These are phyloP conservation scores for Cephaloascus fragrans DNA, from an alignment of 805 yeast genomes.

Conservation along the genomic window DNA sequence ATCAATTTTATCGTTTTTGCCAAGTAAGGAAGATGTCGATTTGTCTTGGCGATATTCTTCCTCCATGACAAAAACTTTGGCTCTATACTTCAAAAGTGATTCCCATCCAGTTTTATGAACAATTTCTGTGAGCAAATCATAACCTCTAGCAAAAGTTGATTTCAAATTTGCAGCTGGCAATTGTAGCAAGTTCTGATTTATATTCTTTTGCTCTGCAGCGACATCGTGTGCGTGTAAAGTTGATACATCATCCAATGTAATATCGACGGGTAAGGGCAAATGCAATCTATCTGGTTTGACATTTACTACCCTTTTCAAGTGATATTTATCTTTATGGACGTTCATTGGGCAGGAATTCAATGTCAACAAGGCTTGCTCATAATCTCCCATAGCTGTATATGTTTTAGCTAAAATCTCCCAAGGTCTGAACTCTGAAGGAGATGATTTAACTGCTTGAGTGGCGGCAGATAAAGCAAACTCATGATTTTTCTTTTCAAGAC, in stretches of 20 bases:
- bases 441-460: conserved; percentile 53
- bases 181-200: conserved; percentile 51
- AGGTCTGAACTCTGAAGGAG: conserved; percentile 68
- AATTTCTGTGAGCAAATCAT: conserved; percentile 33
- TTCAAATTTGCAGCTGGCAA: conserved; percentile 64
- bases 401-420: conserved; percentile 63
- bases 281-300: conserved; percentile 48
- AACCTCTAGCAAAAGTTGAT: conserved; percentile 34
- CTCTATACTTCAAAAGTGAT: conserved; percentile 30
- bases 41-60: conserved; percentile 34
- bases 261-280: conserved; percentile 70
- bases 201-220: conserved; percentile 51
- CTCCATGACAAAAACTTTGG: conserved; percentile 38
- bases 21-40: conserved; percentile 24
- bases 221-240: conserved; percentile 58
- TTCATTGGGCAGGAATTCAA: conserved; percentile 80
- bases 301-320: conserved; percentile 49
- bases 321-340: conserved; percentile 57
- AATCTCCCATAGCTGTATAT: conserved; percentile 53
- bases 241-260: conserved; percentile 58
- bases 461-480: conserved; percentile 54
- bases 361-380: conserved; percentile 63
- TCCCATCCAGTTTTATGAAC: conserved; percentile 38
- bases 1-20: conserved; percentile 14
- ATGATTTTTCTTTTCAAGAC: conserved; percentile 38